These are phyloP conservation scores for Actinomortierella wolfii DNA, from an alignment of 371 early-diverging fungal genomes.

Conservation along the genomic window DNA sequence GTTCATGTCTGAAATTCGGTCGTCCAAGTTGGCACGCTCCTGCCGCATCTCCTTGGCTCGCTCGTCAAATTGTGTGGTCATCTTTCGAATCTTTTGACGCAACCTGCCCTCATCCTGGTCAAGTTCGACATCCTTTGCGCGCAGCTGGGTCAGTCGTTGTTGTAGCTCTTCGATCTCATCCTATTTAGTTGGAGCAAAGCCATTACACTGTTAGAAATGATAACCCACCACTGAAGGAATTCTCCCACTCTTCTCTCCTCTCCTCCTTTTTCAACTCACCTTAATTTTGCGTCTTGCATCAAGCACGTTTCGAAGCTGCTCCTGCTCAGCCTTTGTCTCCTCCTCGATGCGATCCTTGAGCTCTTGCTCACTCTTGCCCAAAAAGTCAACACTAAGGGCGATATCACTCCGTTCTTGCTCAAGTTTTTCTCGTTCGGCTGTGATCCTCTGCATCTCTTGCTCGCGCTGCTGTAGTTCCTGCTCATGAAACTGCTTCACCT, in stretches of 20 bases:
- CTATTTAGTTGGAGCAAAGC: too few species aligned
- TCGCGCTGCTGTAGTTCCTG: conserved; percentile 5
- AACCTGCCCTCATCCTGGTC: conserved; percentile 8
- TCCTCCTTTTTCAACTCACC: conserved; percentile 8
- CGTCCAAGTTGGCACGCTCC: conserved; percentile 23
- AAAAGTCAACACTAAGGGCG: conserved; percentile 17
- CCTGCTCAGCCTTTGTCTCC: conserved; percentile 37
- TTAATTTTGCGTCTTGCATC: conserved; percentile 13
- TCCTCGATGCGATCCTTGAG: conserved; percentile 25
- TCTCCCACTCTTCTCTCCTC: too few species aligned
- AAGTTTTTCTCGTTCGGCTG: conserved; percentile 14
- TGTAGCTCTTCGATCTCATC: conserved; percentile 29
- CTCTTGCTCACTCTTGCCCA: conserved; percentile 27
- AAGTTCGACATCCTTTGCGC: conserved; percentile 19
- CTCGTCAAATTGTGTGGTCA: conserved; percentile 26
- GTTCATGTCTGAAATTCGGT: conserved; percentile 9
- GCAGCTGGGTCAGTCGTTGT: conserved; percentile 12
- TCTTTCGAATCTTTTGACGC: conserved; percentile 17
- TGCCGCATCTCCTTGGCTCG: conserved; percentile 18
- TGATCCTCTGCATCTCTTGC: conserved; percentile 12
- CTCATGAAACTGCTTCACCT: conserved; percentile 6
- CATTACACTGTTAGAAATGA: too few species aligned
- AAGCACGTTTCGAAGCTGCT: conserved; percentile 18
- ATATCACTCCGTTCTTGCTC: conserved; percentile 27
- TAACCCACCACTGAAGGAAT: too few species aligned